These are phyloP conservation scores for Sporothrix curviconia DNA, from an alignment of 2,329 filamentous ascomycete species.

Conservation along the genomic window DNA sequence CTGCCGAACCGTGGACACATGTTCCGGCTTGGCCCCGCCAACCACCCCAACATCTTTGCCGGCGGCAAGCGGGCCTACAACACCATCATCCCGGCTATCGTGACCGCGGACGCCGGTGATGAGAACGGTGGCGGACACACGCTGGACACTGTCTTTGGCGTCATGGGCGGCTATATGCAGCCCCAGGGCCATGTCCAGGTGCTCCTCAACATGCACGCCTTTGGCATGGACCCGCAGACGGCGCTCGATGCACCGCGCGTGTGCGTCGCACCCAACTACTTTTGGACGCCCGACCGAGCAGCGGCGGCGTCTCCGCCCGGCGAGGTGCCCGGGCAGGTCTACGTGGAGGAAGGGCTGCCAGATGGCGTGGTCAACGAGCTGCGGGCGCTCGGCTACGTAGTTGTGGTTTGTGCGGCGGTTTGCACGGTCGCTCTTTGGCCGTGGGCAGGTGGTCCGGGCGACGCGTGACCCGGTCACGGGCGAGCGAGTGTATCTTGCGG, in stretches of 20 bases:
- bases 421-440: constrained; percentile 65
- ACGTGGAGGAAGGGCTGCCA: constrained; percentile 72
- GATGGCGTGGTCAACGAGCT: constrained; percentile 59
- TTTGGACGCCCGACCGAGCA: constrained; percentile 31
- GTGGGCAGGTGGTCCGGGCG: constrained; percentile 75
- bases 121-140: constrained; percentile 30
- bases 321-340: constrained; percentile 48
- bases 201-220: constrained; percentile 77
- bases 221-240: constrained; percentile 71
- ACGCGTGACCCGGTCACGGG: constrained; percentile 62
- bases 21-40: constrained; percentile 59
- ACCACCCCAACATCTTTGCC: constrained; percentile 72
- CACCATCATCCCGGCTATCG: constrained; percentile 88
- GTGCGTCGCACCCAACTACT: constrained; percentile 62
- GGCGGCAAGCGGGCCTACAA: constrained; percentile 86
- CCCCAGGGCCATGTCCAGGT: constrained; percentile 93
- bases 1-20: constrained; percentile 86
- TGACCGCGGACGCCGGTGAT: constrained; percentile 59
- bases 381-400: constrained; percentile 61
- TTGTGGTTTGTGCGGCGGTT: constrained; percentile 59
- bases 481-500: constrained; percentile 70
- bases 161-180: constrained; percentile 98
- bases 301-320: constrained; percentile 31
- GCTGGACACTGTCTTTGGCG: constrained; percentile 48
- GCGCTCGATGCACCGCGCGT: constrained; percentile 83